These are phyloP conservation scores for Colletotrichum neosansevieriae DNA, from an alignment of 2,329 filamentous ascomycete genomes.

Conservation along the genomic window DNA sequence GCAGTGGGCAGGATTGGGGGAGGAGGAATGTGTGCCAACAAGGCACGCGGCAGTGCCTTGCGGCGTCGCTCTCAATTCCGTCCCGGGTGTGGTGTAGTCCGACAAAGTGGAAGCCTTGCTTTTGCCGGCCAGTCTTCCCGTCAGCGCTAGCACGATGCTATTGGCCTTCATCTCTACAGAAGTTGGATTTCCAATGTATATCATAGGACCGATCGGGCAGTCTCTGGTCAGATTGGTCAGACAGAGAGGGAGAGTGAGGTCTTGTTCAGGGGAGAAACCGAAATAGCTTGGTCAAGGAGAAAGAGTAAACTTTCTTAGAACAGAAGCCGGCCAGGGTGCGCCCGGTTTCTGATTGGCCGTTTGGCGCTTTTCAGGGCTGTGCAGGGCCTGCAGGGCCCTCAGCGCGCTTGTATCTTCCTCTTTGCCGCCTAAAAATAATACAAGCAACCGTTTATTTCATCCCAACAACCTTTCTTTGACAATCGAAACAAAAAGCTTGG, in stretches of 20 bases:
- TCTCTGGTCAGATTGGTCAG: background rate
- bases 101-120: constrained; percentile 9
- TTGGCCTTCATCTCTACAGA: background rate
- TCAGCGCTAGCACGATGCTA: constrained; percentile 26
- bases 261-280: background rate
- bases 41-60: constrained; percentile 10
- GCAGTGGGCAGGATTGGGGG: background rate
- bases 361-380: constrained; percentile 19
- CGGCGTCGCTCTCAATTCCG: constrained; percentile 1
- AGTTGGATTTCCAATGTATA: background rate
- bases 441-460: constrained; percentile 22
- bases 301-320: constrained; percentile 13
- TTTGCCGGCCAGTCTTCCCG: background rate
- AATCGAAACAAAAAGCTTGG: constrained; percentile 25
- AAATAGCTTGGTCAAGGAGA: background rate
- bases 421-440: constrained; percentile 37
- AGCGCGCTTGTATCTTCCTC: constrained; percentile 27
- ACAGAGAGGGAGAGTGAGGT: background rate
- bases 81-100: constrained; percentile 24
- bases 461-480: constrained; percentile 9
- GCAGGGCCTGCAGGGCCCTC: constrained; percentile 12
- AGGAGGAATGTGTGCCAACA: background rate
- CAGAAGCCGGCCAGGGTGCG: constrained; percentile 7
- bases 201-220: constrained; percentile 12
- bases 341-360: constrained; percentile 20